Evolutionary conservation across 306 rosid genomes (phyloP).

Genomic region (Adenanthera pavonina): DNA sequence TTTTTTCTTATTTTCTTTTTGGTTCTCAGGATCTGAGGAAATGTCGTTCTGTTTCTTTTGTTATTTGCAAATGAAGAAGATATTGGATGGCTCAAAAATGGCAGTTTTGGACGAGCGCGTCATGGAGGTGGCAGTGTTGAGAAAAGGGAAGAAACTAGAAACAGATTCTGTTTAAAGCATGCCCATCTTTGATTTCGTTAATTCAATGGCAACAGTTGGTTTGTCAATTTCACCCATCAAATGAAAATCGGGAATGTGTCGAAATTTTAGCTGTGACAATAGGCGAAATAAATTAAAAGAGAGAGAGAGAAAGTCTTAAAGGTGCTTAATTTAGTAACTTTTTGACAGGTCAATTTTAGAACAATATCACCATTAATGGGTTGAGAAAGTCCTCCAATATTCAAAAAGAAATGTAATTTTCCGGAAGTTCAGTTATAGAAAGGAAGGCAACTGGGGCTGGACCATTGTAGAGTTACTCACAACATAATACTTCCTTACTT

Average conservation of each 20-base stretch:
- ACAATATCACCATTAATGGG: slow-evolving; percentile 23
- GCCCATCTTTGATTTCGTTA: slow-evolving; percentile 42
- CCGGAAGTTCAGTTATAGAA: background rate
- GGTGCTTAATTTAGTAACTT: slow-evolving; percentile 28
- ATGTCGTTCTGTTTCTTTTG: slow-evolving; percentile 19
- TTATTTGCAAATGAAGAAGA: slow-evolving; percentile 31
- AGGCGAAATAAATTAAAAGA: slow-evolving; percentile 9
- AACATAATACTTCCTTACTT: too few relatives aligned
- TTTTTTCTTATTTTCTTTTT: background rate
- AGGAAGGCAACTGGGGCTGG: background rate
- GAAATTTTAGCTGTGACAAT: slow-evolving; percentile 56
- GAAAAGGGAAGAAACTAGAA: slow-evolving; percentile 47
- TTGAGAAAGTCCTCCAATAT: background rate
- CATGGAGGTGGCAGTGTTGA: slow-evolving; percentile 45
- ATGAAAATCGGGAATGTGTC: slow-evolving; percentile 59
- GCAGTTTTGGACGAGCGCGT: slow-evolving; percentile 58
- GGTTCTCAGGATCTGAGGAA: background rate
- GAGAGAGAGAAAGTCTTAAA: slow-evolving; percentile 11
- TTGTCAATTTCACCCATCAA: slow-evolving; percentile 36
- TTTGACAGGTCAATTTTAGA: slow-evolving; percentile 36
- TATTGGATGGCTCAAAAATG: slow-evolving; percentile 45
- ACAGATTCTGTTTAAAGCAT: slow-evolving; percentile 57
- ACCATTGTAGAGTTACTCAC: too few relatives aligned
- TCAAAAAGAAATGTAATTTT: too few relatives aligned
- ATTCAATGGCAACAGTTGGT: slow-evolving; percentile 52